These are phyloP conservation scores for Ilex aquifolium DNA, from an alignment of 257 asterid genomes.

Conservation along the genomic window DNA sequence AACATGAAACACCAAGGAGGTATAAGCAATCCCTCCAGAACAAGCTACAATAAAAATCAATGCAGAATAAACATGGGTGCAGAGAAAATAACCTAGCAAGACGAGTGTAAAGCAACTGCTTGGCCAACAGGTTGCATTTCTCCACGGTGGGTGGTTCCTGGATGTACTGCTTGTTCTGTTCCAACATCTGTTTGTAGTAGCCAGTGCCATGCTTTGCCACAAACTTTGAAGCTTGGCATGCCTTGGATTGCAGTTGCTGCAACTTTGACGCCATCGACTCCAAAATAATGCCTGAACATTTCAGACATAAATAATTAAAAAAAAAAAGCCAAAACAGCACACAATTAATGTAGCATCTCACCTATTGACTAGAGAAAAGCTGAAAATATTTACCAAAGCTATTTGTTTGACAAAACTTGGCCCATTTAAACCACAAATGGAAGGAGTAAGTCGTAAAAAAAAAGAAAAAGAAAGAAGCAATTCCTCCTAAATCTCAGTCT, in stretches of 20 bases:
- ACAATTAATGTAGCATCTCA: neutral
- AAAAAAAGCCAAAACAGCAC: neutral
- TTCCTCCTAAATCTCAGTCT: too few relatives aligned
- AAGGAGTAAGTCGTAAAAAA: too few relatives aligned
- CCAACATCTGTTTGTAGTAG: constrained; percentile 36
- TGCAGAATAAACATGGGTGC: neutral
- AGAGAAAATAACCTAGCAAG: constrained; percentile 38
- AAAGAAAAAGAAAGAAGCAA: too few relatives aligned
- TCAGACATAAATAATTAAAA: neutral
- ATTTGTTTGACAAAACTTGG: too few relatives aligned
- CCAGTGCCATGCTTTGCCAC: constrained; percentile 28
- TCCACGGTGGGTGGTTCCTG: constrained; percentile 43
- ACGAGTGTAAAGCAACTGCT: constrained; percentile 44
- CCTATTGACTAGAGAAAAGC: neutral
- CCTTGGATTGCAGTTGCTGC: constrained; percentile 36
- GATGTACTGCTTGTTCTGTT: constrained; percentile 37
- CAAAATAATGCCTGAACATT: constrained; percentile 2
- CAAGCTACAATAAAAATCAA: neutral
- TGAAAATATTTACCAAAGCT: too few relatives aligned
- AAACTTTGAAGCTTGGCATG: constrained; percentile 28
- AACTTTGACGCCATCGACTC: constrained; percentile 35
- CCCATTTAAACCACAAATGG: too few relatives aligned
- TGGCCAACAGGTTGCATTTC: constrained; percentile 40
- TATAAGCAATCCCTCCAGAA: neutral
- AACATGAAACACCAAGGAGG: neutral